Base-by-base conservation (phyloP, 495 filamentous ascomycete species). In the Penicillium subrubescens region DNA sequence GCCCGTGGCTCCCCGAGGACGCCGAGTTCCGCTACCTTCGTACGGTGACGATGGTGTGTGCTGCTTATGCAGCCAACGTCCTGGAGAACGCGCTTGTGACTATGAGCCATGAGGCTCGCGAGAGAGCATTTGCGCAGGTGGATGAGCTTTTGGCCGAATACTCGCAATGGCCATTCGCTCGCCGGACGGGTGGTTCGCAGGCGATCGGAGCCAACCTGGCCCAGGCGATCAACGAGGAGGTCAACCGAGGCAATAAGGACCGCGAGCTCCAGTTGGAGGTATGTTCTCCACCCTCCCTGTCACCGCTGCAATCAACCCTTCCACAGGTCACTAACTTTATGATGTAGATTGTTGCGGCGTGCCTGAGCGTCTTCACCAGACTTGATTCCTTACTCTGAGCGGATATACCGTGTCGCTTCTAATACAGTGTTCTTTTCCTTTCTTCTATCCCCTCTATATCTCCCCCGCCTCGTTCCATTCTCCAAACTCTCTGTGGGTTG, bases 21-120 rank as follows among this genome's bases (percentile, higher is more conserved):
- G 87, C 93, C 72, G 94, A 97, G 73, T 98, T 93, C 82, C 86
- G 94, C 63, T 96, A 96, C 77, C 80, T 94, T 60, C 88, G 95
- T 58, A 97, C 95, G 21, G 87, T 99, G 63, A 83, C 90, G 31
- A 97, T 99, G 94, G 92, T 99, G 39, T 98, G 95, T 79, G 95
- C 95, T 41, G 94, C 95, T 25, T 98, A 99, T 78, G 95, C 95
- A 46, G 95, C 95, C 60, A 99, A 99, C 76, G 95, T 99, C 19
- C 83, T 99, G 60, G 95, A 99, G 79, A 98, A 99, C 75, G 95
- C 94, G n/a, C 79, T 99, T 65, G 89, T 90, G 44, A 96, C 90
- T 8, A 87, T 98, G 67, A 93, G 94, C 66, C 95, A 98, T 75
- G 96, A 98, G 77, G 87, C 92, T 33, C 84, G 96, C 60, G 95